These are phyloP conservation scores for Corymbia citriodora DNA, from an alignment of 441 rosid genomes.

Conservation along the genomic window DNA sequence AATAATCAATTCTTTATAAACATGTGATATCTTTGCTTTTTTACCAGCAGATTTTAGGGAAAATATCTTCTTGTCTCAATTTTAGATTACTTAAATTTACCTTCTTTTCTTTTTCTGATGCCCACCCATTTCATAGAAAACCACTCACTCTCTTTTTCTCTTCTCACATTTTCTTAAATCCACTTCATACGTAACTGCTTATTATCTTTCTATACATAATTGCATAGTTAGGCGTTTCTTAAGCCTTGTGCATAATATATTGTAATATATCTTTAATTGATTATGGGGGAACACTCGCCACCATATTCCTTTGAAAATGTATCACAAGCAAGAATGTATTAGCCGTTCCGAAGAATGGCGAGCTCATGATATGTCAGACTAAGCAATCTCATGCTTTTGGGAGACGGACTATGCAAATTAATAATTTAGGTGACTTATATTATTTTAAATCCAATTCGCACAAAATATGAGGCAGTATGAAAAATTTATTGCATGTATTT, in stretches of 20 bases:
- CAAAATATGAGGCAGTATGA: no score
- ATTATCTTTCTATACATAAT: neutral
- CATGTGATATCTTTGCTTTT: neutral
- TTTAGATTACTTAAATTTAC: neutral
- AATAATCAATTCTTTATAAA: neutral
- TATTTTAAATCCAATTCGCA: no score
- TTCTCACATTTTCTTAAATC: neutral
- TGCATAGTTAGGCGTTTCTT: neutral
- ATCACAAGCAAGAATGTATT: no score
- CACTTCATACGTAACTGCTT: neutral
- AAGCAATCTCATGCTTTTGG: no score
- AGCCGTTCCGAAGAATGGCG: no score
- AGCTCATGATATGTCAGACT: no score
- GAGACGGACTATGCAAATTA: no score
- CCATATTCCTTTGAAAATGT: no score
- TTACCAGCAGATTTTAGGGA: neutral
- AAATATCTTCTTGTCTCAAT: neutral
- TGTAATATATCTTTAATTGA: neutral
- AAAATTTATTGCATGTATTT: no score
- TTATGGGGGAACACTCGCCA: no score
- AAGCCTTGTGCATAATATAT: neutral
- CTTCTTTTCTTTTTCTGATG: neutral
- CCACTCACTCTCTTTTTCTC: neutral
- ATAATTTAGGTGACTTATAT: no score
- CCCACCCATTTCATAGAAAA: neutral